phyloP scores from a whole-genome alignment of 164 flowering plant species.

The Buxus sempervirens region DNA sequence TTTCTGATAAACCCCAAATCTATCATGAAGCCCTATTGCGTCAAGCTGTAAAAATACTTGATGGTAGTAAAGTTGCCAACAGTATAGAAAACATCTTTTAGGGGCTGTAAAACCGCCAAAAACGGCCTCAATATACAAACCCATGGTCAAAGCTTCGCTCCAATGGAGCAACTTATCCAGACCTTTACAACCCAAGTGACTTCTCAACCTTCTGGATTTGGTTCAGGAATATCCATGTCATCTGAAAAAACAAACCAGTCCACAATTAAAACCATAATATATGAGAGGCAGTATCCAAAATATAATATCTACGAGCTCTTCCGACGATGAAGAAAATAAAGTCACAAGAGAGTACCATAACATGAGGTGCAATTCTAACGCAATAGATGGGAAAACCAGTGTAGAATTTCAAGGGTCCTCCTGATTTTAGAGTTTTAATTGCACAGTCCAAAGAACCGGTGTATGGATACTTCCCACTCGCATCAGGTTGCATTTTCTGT shows the following conservation, averaged over 20 bases:
- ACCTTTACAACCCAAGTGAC: conserved; percentile 12
- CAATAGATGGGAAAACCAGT: conserved; percentile 29
- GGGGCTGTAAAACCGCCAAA: background rate
- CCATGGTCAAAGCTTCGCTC: background rate
- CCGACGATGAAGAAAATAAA: background rate
- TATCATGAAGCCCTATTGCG: background rate
- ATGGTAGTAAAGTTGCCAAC: background rate
- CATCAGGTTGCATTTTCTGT: conserved; percentile 34
- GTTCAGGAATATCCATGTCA: conserved; percentile 30
- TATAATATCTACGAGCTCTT: background rate
- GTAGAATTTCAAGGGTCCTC: conserved; percentile 28
- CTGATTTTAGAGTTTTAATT: conserved; percentile 22
- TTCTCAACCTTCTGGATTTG: conserved; percentile 19
- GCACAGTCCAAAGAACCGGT: conserved; percentile 29
- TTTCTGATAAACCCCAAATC: background rate
- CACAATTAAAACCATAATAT: background rate
- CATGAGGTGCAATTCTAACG: conserved; percentile 27
- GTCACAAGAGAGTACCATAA: conserved; percentile 15
- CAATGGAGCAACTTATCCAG: background rate
- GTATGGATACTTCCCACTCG: conserved; percentile 25
- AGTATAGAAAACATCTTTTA: background rate
- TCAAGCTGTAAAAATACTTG: background rate
- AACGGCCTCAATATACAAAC: background rate
- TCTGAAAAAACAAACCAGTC: conserved; percentile 7
- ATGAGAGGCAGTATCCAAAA: background rate